Evolutionary conservation across 805 yeast genomes (phyloP), one percentile per base, ranked within the genome.

Genomic region (Zygotorulaspora danielsina): DNA sequence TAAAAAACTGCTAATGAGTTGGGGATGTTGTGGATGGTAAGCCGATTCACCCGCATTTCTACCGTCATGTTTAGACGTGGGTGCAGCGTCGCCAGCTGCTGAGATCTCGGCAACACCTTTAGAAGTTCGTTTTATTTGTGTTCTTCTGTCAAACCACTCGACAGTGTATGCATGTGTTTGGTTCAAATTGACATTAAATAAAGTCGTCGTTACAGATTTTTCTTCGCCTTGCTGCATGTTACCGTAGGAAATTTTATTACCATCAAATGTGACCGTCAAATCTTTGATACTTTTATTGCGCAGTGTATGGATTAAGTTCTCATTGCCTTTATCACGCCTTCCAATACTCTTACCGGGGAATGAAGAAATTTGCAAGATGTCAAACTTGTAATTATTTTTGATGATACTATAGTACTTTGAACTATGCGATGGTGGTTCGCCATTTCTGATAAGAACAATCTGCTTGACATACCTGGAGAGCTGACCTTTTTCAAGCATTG

Each of bases 141-240:
- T 12, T 12, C 9, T 5, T 10, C 31, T 15, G 15, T 27, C 49
- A 34, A 39, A 41, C 54, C 54, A 50, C 15, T 32, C 32, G 4
- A 48, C 19, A 11, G 26, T 31, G 30, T 46, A 44, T n/a, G 33
- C 25, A 13, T 25, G 19, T 6, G 16, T 21, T 3, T 29, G n/a
- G 16, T 11, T 9, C 11, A 25, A 15, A 8, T 18, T 15, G 19
- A 10, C 33, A 13, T 13, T 16, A 20, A 15, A 18, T 17, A 29
- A 18, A 22, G 18, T 29, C 20, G 25, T 11, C 7, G 15, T 13
- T 19, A 34, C 11, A 10, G 34, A 25, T 32, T 45, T 46, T 19
- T 22, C 38, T 26, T 47, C 45, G n/a, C 47, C 45, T n/a, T 40
- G 26, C 7, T 45, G 38, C 46, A 54, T 45, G 24, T 38, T 39